Evolutionary conservation across 2,329 filamentous ascomycete species (phyloP), one percentile per base, ranked within the genome.

Genomic region (Monilinia fructigena): DNA sequence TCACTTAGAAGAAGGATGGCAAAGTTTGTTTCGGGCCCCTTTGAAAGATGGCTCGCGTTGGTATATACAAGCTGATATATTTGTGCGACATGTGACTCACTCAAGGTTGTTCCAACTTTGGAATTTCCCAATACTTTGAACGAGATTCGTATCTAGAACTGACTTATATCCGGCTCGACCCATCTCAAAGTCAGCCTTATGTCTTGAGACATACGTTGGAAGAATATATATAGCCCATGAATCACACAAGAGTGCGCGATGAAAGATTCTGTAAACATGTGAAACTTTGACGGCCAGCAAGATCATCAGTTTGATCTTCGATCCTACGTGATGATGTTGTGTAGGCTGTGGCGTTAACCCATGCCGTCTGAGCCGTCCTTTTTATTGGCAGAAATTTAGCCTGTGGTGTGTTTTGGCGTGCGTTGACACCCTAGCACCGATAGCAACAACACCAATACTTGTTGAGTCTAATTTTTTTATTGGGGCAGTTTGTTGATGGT

Each of bases 381-480:
- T 11, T 26, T 38, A 61, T 40, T 61, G 58, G 58, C 58, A 50
- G n/a, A 26, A 50, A 20, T 61, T 50, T 40, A 50, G 58, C 58
- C 58, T 50, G 28, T 52, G 45, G 31, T 60, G 58, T 18, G 58
- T 18, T 50, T 61, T 50, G 58, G 31, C 28, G 47, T 60, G n/a
- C 47, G 42, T 59, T 35, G 42, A 59, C 42, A 59, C 56, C 12
- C 3, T 42, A 59, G 47, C 56, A 59, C 56, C 42, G 42, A 42
- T 42, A 18, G 42, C 20, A 47, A 50, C 58, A 52, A 50, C 58
- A 52, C 58, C 58, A 60, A 45, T 31, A 50, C 20, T 42, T 42
- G 38, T 14, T 45, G 35, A 28, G 35, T 59, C 56, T 58, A 0
- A 16, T 35, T n/a, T 60, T 60, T 35, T 23, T 11, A 60, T 60